A percentile compares a stretch with the other conserved stretches of the same genome.
Evolutionary conservation across 805 yeast genomes (phyloP).

Genomic region (Limtongia smithiae): DNA sequence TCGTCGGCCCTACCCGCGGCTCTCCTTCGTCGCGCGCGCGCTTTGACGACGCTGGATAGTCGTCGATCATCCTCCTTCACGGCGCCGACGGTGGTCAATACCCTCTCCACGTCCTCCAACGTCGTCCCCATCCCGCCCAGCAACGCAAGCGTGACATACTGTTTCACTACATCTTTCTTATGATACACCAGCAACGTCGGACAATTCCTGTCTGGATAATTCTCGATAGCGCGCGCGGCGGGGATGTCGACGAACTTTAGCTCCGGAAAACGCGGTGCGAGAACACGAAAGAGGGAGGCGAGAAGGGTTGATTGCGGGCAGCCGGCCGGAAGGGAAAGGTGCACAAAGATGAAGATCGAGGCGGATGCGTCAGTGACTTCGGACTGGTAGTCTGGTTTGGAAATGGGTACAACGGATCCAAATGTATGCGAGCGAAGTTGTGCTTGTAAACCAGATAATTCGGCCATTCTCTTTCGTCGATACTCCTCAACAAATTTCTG

Average conservation of each 20-base stretch:
- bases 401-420: slow-evolving; percentile 73
- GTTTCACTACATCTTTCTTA: slow-evolving; percentile 74
- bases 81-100: slow-evolving; percentile 64
- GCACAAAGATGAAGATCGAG: slow-evolving; percentile 66
- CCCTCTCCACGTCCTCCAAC: slow-evolving; percentile 64
- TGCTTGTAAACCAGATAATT: slow-evolving; percentile 51
- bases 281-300: slow-evolving; percentile 50
- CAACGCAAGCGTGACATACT: slow-evolving; percentile 72
- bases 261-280: slow-evolving; percentile 71
- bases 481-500: slow-evolving; percentile 66
- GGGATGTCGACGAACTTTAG: slow-evolving; percentile 88
- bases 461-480: slow-evolving; percentile 72
- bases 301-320: slow-evolving; percentile 51
- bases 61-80: slow-evolving; percentile 66
- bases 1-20: slow-evolving; percentile 5
- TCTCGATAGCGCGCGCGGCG: slow-evolving; percentile 87
- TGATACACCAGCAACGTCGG: slow-evolving; percentile 86
- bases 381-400: slow-evolving; percentile 80
- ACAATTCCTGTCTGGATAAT: slow-evolving; percentile 83
- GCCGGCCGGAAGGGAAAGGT: slow-evolving; percentile 64
- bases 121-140: slow-evolving; percentile 81
- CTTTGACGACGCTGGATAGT: slow-evolving; percentile 42
- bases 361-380: slow-evolving; percentile 80
- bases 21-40: not conserved
- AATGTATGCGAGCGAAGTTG: slow-evolving; percentile 42